These are phyloP conservation scores for Mortierella sp. DNA, from an alignment of 371 early-diverging fungal species.

Conservation along the genomic window DNA sequence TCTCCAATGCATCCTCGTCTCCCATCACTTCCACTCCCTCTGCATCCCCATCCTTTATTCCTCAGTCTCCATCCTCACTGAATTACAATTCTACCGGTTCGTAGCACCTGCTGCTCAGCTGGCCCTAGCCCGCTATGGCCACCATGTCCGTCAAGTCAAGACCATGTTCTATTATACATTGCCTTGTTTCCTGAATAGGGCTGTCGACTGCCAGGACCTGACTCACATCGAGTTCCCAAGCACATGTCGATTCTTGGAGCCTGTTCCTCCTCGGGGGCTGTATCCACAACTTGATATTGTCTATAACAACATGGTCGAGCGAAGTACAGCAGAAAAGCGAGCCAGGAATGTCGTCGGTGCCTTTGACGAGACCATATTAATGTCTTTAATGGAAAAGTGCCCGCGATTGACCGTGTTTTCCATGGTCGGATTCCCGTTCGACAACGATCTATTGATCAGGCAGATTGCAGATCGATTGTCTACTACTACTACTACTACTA, in stretches of 20 bases:
- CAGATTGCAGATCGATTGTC: slow-evolving; percentile 16
- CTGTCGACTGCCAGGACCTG: slow-evolving; percentile 12
- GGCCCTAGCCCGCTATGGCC: slow-evolving; percentile 10
- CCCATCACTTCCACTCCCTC: slow-evolving; percentile 11
- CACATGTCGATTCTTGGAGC: slow-evolving; percentile 17
- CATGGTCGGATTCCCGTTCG: slow-evolving; percentile 32
- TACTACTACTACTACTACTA: neutral
- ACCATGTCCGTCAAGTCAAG: slow-evolving; percentile 16
- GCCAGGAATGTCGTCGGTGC: slow-evolving; percentile 11
- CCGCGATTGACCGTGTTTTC: slow-evolving; percentile 23
- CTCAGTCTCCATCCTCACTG: slow-evolving; percentile 11
- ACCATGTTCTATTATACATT: slow-evolving; percentile 20
- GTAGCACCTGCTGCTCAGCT: neutral
- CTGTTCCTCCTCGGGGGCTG: slow-evolving; percentile 9
- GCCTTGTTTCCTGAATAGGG: neutral
- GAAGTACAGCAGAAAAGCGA: slow-evolving; percentile 4
- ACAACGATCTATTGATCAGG: slow-evolving; percentile 22
- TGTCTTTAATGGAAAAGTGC: slow-evolving; percentile 19
- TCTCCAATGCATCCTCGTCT: slow-evolving; percentile 12
- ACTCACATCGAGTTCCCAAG: slow-evolving; percentile 20
- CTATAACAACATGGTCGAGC: neutral
- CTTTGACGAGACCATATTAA: slow-evolving; percentile 21
- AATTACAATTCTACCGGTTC: slow-evolving; percentile 23
- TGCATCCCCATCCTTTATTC: slow-evolving; percentile 26
- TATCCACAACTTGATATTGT: no score